Evolutionary conservation across 805 yeast genomes (phyloP).

Genomic region (Danielia reshetovae): DNA sequence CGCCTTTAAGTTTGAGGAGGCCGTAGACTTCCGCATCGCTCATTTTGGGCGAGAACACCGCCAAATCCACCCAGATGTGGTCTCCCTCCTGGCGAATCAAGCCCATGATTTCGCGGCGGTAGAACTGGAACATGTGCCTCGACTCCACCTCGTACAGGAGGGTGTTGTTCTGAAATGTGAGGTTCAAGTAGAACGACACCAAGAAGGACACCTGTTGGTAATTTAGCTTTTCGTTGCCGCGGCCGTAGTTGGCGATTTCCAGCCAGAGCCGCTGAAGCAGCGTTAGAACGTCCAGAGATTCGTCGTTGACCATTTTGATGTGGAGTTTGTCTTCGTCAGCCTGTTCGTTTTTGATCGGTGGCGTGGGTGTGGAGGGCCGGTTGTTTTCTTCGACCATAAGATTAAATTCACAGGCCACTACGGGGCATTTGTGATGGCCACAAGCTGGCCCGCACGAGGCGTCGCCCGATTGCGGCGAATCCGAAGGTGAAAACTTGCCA

Average conservation of each 20-base stretch:
- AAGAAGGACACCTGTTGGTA: conserved; percentile 25
- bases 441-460: conserved; percentile 4
- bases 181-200: conserved; percentile 26
- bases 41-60: conserved; percentile 8
- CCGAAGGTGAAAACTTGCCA: no score
- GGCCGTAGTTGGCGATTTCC: conserved; percentile 14
- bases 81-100: conserved; percentile 15
- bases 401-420: conserved; percentile 37
- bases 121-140: conserved; percentile 21
- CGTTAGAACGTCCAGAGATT: conserved; percentile 14
- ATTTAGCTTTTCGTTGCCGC: conserved; percentile 19
- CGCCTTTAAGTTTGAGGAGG: conserved; percentile 21
- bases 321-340: neutral
- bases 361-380: no score
- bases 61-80: conserved; percentile 12
- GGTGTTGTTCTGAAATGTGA: conserved; percentile 1
- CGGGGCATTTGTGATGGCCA: conserved; percentile 31
- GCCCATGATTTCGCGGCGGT: conserved; percentile 21
- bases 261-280: conserved; percentile 27
- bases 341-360: neutral
- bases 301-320: conserved; percentile 4
- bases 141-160: conserved; percentile 17
- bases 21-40: conserved; percentile 16
- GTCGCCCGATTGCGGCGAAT: conserved; percentile 2
- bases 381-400: conserved; percentile 33